phyloP scores from a whole-genome alignment of 2,329 filamentous ascomycete species.

The Triangularia verruculosa region DNA sequence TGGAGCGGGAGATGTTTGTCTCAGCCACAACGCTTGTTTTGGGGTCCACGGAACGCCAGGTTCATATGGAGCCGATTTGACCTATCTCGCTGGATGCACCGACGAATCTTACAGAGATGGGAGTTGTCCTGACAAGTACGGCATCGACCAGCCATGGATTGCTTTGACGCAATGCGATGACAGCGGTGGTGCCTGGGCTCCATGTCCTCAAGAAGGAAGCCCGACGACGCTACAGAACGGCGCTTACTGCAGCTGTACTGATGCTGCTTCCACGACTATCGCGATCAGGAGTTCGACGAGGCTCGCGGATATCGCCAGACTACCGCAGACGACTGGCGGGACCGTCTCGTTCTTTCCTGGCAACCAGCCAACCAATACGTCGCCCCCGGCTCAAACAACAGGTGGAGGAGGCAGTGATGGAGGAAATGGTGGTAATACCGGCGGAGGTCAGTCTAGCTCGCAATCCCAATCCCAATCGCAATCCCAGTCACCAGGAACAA shows the following conservation, averaged over 20 bases:
- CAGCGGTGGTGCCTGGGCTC: constrained; percentile 3
- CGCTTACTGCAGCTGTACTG: constrained; percentile 6
- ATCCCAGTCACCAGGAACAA: background rate
- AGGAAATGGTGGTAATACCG: no score
- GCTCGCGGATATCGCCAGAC: background rate
- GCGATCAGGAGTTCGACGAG: background rate
- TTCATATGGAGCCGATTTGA: constrained; percentile 25
- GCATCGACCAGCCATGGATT: background rate
- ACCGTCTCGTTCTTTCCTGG: constrained; percentile 4
- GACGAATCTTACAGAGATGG: constrained; percentile 32
- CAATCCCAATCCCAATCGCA: background rate
- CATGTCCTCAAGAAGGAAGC: constrained; percentile 5
- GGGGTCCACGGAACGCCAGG: constrained; percentile 22
- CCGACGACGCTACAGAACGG: constrained; percentile 1
- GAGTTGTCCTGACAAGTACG: constrained; percentile 36
- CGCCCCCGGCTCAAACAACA: constrained; percentile 6
- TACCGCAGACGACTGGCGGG: background rate
- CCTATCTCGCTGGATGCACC: constrained; percentile 39
- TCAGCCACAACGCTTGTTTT: constrained; percentile 28
- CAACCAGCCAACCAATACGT: background rate
- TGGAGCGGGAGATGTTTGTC: constrained; percentile 34
- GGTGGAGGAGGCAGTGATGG: background rate
- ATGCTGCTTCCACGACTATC: background rate
- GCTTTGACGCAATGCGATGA: constrained; percentile 1
- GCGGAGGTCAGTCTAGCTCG: background rate